These are phyloP conservation scores for Reticulascus tulasneorum DNA, from an alignment of 2,329 filamentous ascomycete genomes.

Conservation along the genomic window DNA sequence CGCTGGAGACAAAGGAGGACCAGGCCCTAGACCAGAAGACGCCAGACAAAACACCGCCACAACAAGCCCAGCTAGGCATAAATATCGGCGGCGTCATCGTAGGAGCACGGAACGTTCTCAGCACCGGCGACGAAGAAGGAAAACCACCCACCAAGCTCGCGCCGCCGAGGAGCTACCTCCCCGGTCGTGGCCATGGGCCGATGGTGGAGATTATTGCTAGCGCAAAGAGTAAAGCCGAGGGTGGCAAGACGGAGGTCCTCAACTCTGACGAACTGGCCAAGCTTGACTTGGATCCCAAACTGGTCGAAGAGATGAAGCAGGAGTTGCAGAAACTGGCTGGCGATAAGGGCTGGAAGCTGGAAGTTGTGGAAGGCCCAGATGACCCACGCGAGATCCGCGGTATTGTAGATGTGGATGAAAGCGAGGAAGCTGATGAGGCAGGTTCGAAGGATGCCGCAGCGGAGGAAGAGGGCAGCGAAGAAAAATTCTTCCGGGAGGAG, in stretches of 20 bases:
- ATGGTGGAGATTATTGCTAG: conserved; percentile 40
- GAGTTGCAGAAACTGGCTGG: conserved; percentile 66
- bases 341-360: conserved; percentile 73
- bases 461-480: conserved; percentile 41
- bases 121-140: conserved; percentile 41
- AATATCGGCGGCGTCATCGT: conserved; percentile 52
- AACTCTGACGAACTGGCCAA: conserved; percentile 64
- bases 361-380: conserved; percentile 68
- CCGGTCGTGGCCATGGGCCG: conserved; percentile 16
- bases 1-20: conserved; percentile 16
- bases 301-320: conserved; percentile 65
- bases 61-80: conserved; percentile 21
- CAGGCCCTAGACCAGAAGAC: not conserved
- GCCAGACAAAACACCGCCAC: conserved; percentile 5
- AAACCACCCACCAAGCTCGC: conserved; percentile 41
- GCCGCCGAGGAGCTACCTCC: conserved; percentile 38
- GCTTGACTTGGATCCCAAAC: conserved; percentile 61
- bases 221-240: conserved; percentile 48
- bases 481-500: conserved; percentile 51
- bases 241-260: conserved; percentile 58
- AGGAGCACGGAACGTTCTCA: conserved; percentile 46
- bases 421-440: conserved; percentile 18
- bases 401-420: conserved; percentile 54
- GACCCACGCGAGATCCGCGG: conserved; percentile 63
- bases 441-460: conserved; percentile 5